These are phyloP conservation scores for Pleurotus citrinopileatus DNA, from an alignment of 768 basidiomycete genomes.

Conservation along the genomic window DNA sequence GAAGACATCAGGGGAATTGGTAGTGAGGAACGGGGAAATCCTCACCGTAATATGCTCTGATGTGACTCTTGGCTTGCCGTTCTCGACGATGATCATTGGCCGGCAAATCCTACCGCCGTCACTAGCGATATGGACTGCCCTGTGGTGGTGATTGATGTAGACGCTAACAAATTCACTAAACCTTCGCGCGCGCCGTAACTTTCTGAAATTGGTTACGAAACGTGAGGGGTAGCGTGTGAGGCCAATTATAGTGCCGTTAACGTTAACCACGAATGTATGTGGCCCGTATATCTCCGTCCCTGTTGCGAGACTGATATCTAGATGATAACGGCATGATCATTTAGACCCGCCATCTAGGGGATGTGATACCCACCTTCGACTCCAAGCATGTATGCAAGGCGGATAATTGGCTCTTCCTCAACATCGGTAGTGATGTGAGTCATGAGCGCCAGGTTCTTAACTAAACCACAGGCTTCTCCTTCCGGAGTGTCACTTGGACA, in stretches of 20 bases:
- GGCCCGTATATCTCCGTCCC: constrained; percentile 96
- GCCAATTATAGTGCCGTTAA: constrained; percentile 95
- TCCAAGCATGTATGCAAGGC: constrained; percentile 91
- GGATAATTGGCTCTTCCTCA: constrained; percentile 90
- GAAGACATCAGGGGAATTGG: constrained; percentile 10
- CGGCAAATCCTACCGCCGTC: constrained; percentile 98
- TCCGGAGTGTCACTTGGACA: constrained; percentile 99
- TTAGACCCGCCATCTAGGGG: constrained; percentile 2
- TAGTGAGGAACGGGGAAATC: constrained; percentile 10
- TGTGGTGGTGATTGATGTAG: constrained; percentile 95
- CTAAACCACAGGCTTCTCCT: constrained; percentile 98
- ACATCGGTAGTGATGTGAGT: constrained; percentile 99
- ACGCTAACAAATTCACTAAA: constrained; percentile 96
- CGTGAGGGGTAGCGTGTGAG: constrained; percentile 81
- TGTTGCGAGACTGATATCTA: constrained; percentile 88
- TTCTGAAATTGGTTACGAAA: constrained; percentile 90
- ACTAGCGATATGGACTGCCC: constrained; percentile 91
- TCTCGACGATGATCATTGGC: constrained; percentile 95
- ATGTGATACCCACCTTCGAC: constrained; percentile 71
- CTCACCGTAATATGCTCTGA: constrained; percentile 77
- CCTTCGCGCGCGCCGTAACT: constrained; percentile 85
- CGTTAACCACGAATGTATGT: constrained; percentile 91
- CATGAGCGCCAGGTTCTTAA: constrained; percentile 98
- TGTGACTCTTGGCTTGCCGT: constrained; percentile 70
- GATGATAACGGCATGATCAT: constrained; percentile 9